phyloP scores from a whole-genome alignment of 768 basidiomycete species.

The Auricularia heimuer region DNA sequence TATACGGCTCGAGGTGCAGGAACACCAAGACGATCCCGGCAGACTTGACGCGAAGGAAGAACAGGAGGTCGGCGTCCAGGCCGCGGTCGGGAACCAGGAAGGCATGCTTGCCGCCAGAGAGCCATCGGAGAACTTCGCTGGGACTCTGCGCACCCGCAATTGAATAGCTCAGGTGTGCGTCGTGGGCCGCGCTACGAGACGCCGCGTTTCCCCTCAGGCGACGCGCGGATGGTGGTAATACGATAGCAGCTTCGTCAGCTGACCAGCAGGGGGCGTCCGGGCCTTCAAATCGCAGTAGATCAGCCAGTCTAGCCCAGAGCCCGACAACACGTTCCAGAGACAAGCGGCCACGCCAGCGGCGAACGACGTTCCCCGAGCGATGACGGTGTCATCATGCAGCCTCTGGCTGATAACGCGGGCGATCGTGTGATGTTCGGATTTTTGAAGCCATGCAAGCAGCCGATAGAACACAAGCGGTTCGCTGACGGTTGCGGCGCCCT shows the following conservation, averaged over 20 bases:
- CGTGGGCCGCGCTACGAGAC: background rate
- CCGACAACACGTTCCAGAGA: background rate
- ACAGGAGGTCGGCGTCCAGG: background rate
- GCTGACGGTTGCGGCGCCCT: background rate
- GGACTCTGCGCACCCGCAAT: background rate
- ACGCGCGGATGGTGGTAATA: background rate
- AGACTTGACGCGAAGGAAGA: background rate
- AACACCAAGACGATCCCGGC: too few species aligned
- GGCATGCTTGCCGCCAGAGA: background rate
- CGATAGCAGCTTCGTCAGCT: background rate
- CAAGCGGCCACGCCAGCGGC: background rate
- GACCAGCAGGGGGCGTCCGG: background rate
- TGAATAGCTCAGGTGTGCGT: background rate
- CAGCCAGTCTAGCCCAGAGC: background rate
- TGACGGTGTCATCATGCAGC: background rate
- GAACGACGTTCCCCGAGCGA: too few species aligned
- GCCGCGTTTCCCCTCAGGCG: too few species aligned
- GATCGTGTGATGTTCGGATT: background rate
- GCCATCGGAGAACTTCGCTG: background rate
- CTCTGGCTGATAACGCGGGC: background rate
- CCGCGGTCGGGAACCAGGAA: background rate
- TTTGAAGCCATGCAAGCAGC: background rate
- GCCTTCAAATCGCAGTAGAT: background rate
- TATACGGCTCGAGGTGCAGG: too few species aligned
- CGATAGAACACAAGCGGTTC: background rate